phyloP scores from a whole-genome alignment of 371 early-diverging fungal genomes.

The Actinomucor elegans region DNA sequence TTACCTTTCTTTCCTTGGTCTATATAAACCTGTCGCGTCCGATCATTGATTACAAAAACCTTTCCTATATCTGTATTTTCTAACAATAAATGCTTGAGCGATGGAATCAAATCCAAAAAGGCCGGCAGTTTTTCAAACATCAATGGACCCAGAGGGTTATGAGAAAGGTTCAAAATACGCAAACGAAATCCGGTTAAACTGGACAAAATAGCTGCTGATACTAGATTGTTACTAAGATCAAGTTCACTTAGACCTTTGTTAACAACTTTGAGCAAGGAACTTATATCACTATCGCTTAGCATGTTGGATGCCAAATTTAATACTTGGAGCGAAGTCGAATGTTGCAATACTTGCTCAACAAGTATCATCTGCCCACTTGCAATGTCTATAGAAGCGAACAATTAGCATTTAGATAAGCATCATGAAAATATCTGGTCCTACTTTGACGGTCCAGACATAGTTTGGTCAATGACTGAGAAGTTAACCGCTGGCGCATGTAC shows the following conservation, averaged over 20 bases:
- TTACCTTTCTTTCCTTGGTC: not conserved
- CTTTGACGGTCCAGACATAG: no score
- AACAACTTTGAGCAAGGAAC: constrained; percentile 5
- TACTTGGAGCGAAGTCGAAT: not conserved
- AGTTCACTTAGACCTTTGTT: constrained; percentile 11
- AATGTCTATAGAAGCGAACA: not conserved
- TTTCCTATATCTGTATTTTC: constrained; percentile 22
- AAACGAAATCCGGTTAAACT: not conserved
- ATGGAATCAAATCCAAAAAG: constrained; percentile 5
- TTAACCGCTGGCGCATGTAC: no score
- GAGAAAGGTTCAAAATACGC: not conserved
- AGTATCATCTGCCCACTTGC: constrained; percentile 1
- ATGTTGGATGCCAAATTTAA: constrained; percentile 27
- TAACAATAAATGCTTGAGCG: constrained; percentile 10
- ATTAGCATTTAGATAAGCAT: not conserved
- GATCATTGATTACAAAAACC: not conserved
- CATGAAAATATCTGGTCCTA: no score
- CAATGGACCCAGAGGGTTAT: constrained; percentile 27
- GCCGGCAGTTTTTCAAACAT: constrained; percentile 5
- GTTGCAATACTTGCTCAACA: constrained; percentile 16
- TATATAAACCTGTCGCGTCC: not conserved
- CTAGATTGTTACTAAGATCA: constrained; percentile 24
- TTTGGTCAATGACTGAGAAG: no score
- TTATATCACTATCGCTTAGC: constrained; percentile 24
- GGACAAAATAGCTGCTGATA: constrained; percentile 13